A percentile compares a stretch with the other conserved stretches of the same genome.
Evolutionary conservation across 768 basidiomycete genomes (phyloP).

Genomic region (Steccherinum ochraceum): DNA sequence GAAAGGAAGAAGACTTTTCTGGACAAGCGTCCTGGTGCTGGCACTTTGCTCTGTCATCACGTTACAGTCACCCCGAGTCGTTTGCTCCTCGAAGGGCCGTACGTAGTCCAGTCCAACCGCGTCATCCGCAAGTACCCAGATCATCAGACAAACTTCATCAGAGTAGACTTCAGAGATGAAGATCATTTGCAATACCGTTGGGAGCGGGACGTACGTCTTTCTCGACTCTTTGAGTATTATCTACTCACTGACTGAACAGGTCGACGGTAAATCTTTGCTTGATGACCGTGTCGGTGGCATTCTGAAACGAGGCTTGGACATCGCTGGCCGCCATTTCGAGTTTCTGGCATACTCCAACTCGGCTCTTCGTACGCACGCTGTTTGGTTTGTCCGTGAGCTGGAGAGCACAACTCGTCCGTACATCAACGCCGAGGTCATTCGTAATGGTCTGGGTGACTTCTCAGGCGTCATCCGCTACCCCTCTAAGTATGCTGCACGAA

Average conservation of each 20-base stretch:
- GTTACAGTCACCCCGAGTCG: conserved; percentile 74
- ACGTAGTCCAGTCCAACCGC: conserved; percentile 69
- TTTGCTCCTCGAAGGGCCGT: conserved; percentile 71
- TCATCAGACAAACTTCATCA: conserved; percentile 63
- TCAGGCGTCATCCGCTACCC: conserved; percentile 37
- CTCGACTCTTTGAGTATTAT: neutral
- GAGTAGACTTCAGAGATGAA: conserved; percentile 84
- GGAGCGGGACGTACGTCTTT: conserved; percentile 46
- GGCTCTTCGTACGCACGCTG: conserved; percentile 70
- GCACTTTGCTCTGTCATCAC: conserved; percentile 62
- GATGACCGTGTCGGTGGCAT: conserved; percentile 20
- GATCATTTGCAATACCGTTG: conserved; percentile 69
- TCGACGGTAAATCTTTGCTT: conserved; percentile 21
- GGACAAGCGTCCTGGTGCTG: conserved; percentile 26
- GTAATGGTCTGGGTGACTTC: conserved; percentile 65
- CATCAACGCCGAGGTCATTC: conserved; percentile 54
- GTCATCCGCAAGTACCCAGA: conserved; percentile 64
- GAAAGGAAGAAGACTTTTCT: conserved; percentile 11
- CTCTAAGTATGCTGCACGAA: conserved; percentile 77
- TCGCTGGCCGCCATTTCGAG: conserved; percentile 69
- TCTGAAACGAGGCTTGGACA: conserved; percentile 49
- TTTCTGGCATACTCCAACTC: conserved; percentile 82
- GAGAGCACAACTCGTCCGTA: conserved; percentile 32
- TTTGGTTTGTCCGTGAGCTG: conserved; percentile 78
- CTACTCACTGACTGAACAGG: conserved; percentile 8